Conservation (phyloP, 768 basidiomycete species). For the Leccinum broughii region DNA sequence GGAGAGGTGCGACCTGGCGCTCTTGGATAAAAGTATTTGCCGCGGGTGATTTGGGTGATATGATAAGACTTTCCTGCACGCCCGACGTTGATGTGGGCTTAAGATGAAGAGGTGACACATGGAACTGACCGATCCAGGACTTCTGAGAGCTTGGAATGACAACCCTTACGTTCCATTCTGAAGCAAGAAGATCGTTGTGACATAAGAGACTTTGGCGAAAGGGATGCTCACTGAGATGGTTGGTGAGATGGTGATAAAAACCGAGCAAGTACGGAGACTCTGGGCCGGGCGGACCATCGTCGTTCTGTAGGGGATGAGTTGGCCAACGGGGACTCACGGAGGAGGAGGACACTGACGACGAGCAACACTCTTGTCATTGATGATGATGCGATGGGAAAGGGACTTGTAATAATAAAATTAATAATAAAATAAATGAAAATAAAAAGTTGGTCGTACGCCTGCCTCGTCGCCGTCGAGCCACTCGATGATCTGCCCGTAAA, state of each 20-base stretch:
- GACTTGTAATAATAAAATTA: background rate
- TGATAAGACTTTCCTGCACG: conserved; percentile 74
- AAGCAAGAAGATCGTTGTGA: conserved; percentile 1
- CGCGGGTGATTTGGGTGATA: conserved; percentile 69
- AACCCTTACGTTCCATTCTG: conserved; percentile 80
- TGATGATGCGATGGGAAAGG: background rate
- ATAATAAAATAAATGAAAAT: background rate
- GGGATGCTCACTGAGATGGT: conserved; percentile 51
- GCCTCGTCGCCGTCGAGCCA: conserved; percentile 14
- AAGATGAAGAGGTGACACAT: background rate
- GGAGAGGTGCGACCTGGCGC: conserved; percentile 42
- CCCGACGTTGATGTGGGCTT: background rate
- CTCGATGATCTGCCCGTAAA: conserved; percentile 12
- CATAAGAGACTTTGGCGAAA: conserved; percentile 13
- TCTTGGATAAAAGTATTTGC: conserved; percentile 76
- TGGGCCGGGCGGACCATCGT: conserved; percentile 75
- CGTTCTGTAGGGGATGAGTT: conserved; percentile 53
- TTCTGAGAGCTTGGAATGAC: conserved; percentile 81
- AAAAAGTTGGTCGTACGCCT: conserved; percentile 7
- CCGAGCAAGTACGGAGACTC: conserved; percentile 79
- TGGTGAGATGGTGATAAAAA: conserved; percentile 61
- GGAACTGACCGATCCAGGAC: conserved; percentile 76
- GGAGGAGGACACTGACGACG: conserved; percentile 38
- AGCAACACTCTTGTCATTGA: conserved; percentile 39
- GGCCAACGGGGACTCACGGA: background rate